phyloP scores from a whole-genome alignment of 768 basidiomycete genomes.

The Lactifluus rugatus region DNA sequence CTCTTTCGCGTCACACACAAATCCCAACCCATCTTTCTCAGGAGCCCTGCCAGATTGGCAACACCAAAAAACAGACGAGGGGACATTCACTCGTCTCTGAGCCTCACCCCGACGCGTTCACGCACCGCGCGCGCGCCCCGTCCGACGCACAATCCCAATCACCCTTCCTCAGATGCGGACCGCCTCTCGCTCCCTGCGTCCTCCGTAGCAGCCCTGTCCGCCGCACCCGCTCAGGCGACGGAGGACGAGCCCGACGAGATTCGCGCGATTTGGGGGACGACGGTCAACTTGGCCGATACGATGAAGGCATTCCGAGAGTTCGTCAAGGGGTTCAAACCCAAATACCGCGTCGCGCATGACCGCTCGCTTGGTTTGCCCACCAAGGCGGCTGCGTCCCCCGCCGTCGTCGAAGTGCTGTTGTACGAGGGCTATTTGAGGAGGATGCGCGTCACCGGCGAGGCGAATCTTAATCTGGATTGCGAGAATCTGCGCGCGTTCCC shows the following conservation, averaged over 20 bases:
- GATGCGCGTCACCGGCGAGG: conserved; percentile 88
- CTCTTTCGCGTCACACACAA: no score
- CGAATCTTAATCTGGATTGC: conserved; percentile 86
- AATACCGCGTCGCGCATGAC: conserved; percentile 72
- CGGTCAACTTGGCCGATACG: conserved; percentile 81
- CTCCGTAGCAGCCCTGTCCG: conserved; percentile 48
- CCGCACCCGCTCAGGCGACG: conserved; percentile 47
- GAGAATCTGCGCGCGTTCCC: conserved; percentile 81
- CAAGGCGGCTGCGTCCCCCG: conserved; percentile 43
- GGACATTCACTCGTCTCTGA: conserved; percentile 80
- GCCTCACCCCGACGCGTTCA: conserved; percentile 39
- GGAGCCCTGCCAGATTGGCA: conserved; percentile 41
- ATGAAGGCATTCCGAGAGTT: conserved; percentile 89
- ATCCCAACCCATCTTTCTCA: conserved; percentile 18
- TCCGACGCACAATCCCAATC: conserved; percentile 31
- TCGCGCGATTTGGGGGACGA: conserved; percentile 95
- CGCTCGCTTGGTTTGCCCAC: conserved; percentile 47
- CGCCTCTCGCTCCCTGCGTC: conserved; percentile 49
- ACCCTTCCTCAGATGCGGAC: conserved; percentile 49
- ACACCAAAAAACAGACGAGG: conserved; percentile 74
- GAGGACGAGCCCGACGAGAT: conserved; percentile 79
- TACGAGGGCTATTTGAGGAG: conserved; percentile 77
- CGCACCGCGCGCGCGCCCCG: conserved; percentile 32
- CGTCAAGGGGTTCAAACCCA: conserved; percentile 85
- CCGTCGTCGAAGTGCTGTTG: conserved; percentile 55